Evolutionary conservation across 2,329 filamentous ascomycete species (phyloP), one percentile per base, ranked within the genome.

Genomic region (Venturia asperata): DNA sequence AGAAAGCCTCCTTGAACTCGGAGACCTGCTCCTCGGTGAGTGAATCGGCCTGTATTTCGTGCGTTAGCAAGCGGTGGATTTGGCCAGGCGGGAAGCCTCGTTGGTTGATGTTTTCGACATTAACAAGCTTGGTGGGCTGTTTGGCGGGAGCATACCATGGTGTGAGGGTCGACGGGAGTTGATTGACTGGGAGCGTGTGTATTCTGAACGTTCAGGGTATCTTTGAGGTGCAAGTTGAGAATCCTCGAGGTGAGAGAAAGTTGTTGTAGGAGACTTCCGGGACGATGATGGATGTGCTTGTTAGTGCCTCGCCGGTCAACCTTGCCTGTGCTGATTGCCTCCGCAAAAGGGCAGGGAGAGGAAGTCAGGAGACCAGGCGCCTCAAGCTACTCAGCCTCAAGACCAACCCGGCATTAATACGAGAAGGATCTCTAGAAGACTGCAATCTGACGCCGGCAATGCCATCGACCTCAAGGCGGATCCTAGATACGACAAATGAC

Each of bases 1-100:
- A 99, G 83, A 99, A 99, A 65, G 94, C 94, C 84, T 99, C 94
- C 90, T 97, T 99, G 85, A 97, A 99, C 84, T 99, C 94, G 78
- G 94, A 97, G 78, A 99, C 94, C 86, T 99, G 94, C 83, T 99
- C 94, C 85, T 99, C 94, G 74, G 94, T 97, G 76, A 99, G 89
- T 79, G 93, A 93, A 79, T 99, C 94, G 79, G 93, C 93, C 93
- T 97, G 78, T 66, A 41, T 34, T 65, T 68, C 11, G 10, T 49
- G 73, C 76, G 71, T 69, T 69, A 71, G 70, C 63, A 63, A 43
- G 49, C n/a, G 27, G 30, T 45, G 47, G 47, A 37, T 67, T 10
- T 52, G 55, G 21, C 13, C 21, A 13, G 47, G 24, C 24, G 21
- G 21, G 24, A 21, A 52, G 47, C 47, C 47, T 27, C 21, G 52